These are phyloP conservation scores for Setaria viridis DNA, from an alignment of 202 grass and related monocot genomes.

Conservation along the genomic window DNA sequence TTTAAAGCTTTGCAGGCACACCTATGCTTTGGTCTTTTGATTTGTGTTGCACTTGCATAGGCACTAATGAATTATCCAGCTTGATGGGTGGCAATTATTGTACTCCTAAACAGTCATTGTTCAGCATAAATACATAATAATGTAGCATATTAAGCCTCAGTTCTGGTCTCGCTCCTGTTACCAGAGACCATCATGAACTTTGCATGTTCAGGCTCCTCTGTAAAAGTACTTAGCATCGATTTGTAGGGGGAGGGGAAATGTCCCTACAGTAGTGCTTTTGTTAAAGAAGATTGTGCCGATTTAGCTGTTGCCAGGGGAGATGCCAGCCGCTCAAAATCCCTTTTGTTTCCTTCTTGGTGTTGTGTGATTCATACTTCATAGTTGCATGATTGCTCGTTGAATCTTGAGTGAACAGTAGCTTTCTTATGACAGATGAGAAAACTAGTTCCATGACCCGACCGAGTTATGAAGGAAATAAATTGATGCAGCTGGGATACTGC, in stretches of 20 bases:
- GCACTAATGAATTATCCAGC: conserved; percentile 24
- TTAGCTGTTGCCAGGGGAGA: conserved; percentile 27
- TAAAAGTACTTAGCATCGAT: conserved; percentile 19
- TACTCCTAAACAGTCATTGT: conserved; percentile 1
- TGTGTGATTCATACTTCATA: background rate
- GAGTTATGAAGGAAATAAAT: conserved; percentile 21
- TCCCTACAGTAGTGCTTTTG: conserved; percentile 32
- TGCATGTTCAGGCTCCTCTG: background rate
- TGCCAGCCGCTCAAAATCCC: background rate
- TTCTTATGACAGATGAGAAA: conserved; percentile 28
- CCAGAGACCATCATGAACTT: background rate
- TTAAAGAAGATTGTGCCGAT: conserved; percentile 31
- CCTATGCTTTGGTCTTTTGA: background rate
- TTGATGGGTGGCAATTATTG: background rate
- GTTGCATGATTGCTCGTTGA: conserved; percentile 21
- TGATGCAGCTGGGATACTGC: conserved; percentile 14
- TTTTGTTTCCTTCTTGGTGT: background rate
- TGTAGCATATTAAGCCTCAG: conserved; percentile 20
- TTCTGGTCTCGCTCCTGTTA: background rate
- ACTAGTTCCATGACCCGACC: background rate
- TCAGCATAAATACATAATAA: conserved; percentile 10
- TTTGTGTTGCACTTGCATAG: background rate
- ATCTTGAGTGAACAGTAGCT: conserved; percentile 26
- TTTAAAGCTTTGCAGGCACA: background rate
- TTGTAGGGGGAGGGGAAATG: background rate